A percentile compares a stretch with the other conserved stretches of the same genome.
These are phyloP conservation scores for Podaxis sp. DNA, from an alignment of 768 basidiomycete genomes.

Conservation along the genomic window DNA sequence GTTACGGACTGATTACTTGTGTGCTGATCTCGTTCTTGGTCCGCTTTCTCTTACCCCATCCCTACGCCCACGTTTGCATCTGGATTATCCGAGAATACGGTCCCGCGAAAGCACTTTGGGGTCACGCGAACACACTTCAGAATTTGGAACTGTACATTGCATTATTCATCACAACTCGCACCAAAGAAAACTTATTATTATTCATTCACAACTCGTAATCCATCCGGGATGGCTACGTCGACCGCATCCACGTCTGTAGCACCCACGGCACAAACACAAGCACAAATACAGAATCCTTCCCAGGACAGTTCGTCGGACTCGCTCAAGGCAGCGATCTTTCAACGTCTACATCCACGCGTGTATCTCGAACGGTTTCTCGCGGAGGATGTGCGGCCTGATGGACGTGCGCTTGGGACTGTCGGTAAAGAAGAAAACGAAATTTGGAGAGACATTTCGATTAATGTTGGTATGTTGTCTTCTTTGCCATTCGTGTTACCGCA, in stretches of 20 bases:
- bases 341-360: slow-evolving; percentile 82
- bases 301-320: slow-evolving; percentile 31
- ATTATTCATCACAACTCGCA: too few relatives aligned
- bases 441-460: slow-evolving; percentile 65
- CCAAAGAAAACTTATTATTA: too few relatives aligned
- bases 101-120: too few relatives aligned
- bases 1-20: neutral
- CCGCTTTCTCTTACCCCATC: neutral
- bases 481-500: too few relatives aligned
- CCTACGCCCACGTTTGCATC: too few relatives aligned
- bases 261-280: too few relatives aligned
- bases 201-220: too few relatives aligned
- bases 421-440: slow-evolving; percentile 24
- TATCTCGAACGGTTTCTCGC: slow-evolving; percentile 87
- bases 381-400: slow-evolving; percentile 81
- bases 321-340: slow-evolving; percentile 63
- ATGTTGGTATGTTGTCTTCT: neutral
- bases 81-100: too few relatives aligned
- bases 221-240: too few relatives aligned
- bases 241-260: too few relatives aligned
- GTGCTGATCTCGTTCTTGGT: neutral
- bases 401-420: slow-evolving; percentile 46
- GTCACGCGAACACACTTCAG: too few relatives aligned
- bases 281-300: neutral
- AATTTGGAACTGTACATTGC: too few relatives aligned